phyloP scores from a whole-genome alignment of 305 asterid genomes.

The Petunia hybrid region DNA sequence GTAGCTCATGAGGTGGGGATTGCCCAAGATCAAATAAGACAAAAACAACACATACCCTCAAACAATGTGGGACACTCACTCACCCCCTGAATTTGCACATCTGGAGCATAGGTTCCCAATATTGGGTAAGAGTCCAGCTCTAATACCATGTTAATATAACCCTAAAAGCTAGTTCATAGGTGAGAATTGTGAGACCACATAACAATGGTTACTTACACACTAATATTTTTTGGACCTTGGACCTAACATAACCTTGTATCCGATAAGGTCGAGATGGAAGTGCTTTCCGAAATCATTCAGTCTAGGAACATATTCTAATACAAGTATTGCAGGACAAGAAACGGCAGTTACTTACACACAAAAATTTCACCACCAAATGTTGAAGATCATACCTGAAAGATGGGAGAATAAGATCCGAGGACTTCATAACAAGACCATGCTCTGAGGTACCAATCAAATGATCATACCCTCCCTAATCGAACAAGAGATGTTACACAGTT shows the following conservation, averaged over 20 bases:
- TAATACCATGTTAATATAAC: slow-evolving; percentile 2
- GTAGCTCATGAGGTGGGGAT: slow-evolving; percentile 12
- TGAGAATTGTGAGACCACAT: background rate
- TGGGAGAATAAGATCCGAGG: slow-evolving; percentile 79
- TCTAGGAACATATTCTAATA: background rate
- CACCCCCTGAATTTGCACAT: background rate
- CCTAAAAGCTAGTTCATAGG: slow-evolving; percentile 2
- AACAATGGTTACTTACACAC: no score
- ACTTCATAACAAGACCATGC: slow-evolving; percentile 69
- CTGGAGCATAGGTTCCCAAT: background rate
- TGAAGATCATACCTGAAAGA: slow-evolving; percentile 60
- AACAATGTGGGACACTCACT: slow-evolving; percentile 1
- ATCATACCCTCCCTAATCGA: slow-evolving; percentile 86
- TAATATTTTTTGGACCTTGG: no score
- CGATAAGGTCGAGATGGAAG: background rate
- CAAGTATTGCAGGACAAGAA: background rate
- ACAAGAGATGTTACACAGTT: slow-evolving; percentile 16
- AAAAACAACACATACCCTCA: background rate
- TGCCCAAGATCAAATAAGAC: background rate
- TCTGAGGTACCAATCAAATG: slow-evolving; percentile 91
- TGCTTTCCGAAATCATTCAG: slow-evolving; percentile 12
- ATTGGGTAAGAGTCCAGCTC: background rate
- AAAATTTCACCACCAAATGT: background rate
- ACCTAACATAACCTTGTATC: background rate
- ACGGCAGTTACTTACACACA: background rate